These are phyloP conservation scores for Colletotrichum sp. DNA, from an alignment of 2,329 filamentous ascomycete species.

Conservation along the genomic window DNA sequence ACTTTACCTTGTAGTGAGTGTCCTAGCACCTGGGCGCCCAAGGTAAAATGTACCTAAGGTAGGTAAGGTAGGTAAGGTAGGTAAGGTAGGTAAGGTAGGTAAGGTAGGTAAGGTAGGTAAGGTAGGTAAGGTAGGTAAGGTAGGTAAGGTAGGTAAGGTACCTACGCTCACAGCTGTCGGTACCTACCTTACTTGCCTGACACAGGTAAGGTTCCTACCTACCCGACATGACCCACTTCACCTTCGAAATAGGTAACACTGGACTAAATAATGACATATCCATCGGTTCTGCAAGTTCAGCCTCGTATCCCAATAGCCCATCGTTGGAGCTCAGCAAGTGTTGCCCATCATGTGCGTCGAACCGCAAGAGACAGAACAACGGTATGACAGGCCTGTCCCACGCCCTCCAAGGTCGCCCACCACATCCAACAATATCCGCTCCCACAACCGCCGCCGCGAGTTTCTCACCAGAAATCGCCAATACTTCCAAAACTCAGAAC, in stretches of 20 bases:
- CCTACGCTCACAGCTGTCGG: neutral
- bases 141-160: neutral
- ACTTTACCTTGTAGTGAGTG: neutral
- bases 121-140: neutral
- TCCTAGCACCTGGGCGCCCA: neutral
- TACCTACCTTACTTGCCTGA: neutral
- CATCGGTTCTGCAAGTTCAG: neutral
- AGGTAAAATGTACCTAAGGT: neutral
- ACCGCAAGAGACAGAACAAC: neutral
- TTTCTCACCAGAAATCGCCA: slow-evolving; percentile 75
- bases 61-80: neutral
- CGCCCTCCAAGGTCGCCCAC: slow-evolving; percentile 47
- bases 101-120: neutral
- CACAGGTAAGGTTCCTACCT: neutral
- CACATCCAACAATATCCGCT: slow-evolving; percentile 52
- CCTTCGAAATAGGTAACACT: neutral
- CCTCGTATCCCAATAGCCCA: neutral
- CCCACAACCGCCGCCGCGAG: slow-evolving; percentile 79
- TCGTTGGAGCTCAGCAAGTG: neutral
- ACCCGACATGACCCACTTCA: neutral
- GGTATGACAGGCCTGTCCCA: slow-evolving; percentile 44
- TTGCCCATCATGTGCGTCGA: neutral
- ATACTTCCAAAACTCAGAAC: slow-evolving; percentile 67
- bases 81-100: neutral
- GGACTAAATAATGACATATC: neutral